phyloP scores from a whole-genome alignment of 148 eudicot species.

The Silene latifolia region DNA sequence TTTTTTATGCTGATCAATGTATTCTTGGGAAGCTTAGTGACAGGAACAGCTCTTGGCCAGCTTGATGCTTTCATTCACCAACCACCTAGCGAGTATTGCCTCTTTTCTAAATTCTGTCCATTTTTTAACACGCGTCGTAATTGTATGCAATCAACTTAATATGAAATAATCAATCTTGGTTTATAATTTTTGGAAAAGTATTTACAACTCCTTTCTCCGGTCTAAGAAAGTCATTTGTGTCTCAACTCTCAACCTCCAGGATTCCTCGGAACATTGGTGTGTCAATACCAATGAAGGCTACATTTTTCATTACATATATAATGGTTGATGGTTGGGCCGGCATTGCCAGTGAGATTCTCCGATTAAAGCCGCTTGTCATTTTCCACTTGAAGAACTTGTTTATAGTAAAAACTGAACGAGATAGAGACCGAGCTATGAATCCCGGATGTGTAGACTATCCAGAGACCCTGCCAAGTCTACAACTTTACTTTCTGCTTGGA shows the following conservation, averaged over 20 bases:
- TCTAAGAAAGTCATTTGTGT: not conserved
- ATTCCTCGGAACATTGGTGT: conserved; percentile 85
- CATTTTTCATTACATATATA: conserved; percentile 94
- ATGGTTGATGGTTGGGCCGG: conserved; percentile 99
- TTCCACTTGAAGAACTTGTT: conserved; percentile 90
- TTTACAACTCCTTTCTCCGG: too few relatives aligned
- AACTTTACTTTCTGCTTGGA: conserved; percentile 85
- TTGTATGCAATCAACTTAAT: too few relatives aligned
- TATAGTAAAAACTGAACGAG: conserved; percentile 87
- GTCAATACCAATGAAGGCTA: conserved; percentile 97
- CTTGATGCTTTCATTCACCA: conserved; percentile 86
- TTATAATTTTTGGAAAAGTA: too few relatives aligned
- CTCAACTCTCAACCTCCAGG: conserved; percentile 36
- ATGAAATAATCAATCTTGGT: too few relatives aligned
- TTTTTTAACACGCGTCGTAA: too few relatives aligned
- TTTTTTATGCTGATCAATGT: conserved; percentile 96
- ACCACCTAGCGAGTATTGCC: conserved; percentile 73
- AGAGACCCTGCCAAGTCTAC: conserved; percentile 75
- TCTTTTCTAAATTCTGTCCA: conserved; percentile 3
- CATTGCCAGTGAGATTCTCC: conserved; percentile 82
- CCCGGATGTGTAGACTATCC: conserved; percentile 81
- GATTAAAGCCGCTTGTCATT: conserved; percentile 75
- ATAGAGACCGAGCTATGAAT: conserved; percentile 81
- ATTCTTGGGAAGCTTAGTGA: conserved; percentile 81
- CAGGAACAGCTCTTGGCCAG: conserved; percentile 92